A percentile compares a stretch with the other conserved stretches of the same genome.
These are phyloP conservation scores for Ceratobasidium sp. DNA, from an alignment of 1,284 basidiomycete species.

Conservation along the genomic window DNA sequence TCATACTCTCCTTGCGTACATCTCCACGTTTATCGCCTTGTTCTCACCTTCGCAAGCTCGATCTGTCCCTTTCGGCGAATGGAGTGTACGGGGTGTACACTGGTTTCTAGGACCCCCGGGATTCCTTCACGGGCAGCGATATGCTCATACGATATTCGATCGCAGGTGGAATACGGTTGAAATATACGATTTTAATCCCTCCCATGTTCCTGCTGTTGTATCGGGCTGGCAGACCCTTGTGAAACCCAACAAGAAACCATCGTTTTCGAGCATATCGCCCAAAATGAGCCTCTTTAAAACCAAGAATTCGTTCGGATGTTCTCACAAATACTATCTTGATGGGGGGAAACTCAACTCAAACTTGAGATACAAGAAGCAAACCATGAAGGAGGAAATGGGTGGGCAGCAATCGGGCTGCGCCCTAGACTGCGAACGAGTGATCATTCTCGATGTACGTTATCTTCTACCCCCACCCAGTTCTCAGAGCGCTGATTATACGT, in stretches of 20 bases:
- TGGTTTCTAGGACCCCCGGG: slow-evolving; percentile 19
- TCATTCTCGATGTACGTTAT: slow-evolving; percentile 14
- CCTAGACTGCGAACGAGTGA: slow-evolving; percentile 17
- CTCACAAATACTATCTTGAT: slow-evolving; percentile 22
- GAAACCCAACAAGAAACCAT: background rate
- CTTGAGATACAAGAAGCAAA: slow-evolving; percentile 24
- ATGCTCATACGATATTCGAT: background rate
- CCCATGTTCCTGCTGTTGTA: background rate
- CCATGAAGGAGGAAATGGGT: background rate
- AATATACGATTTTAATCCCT: slow-evolving; percentile 34
- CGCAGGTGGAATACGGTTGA: background rate
- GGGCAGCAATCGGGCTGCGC: background rate
- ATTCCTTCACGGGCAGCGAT: slow-evolving; percentile 17
- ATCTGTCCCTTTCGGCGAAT: slow-evolving; percentile 6
- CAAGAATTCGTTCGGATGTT: background rate
- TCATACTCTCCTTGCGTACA: slow-evolving; percentile 20
- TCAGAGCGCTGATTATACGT: background rate
- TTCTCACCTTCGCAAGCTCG: background rate
- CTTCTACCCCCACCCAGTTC: background rate
- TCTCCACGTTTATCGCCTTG: background rate
- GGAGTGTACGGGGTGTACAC: slow-evolving; percentile 9
- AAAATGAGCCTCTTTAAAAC: background rate
- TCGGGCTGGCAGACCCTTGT: slow-evolving; percentile 17
- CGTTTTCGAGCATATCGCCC: background rate
- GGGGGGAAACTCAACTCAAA: slow-evolving; percentile 7